These are phyloP conservation scores for Allomyces macrogynus DNA, from an alignment of 192 early-diverging fungal genomes.

Conservation along the genomic window DNA sequence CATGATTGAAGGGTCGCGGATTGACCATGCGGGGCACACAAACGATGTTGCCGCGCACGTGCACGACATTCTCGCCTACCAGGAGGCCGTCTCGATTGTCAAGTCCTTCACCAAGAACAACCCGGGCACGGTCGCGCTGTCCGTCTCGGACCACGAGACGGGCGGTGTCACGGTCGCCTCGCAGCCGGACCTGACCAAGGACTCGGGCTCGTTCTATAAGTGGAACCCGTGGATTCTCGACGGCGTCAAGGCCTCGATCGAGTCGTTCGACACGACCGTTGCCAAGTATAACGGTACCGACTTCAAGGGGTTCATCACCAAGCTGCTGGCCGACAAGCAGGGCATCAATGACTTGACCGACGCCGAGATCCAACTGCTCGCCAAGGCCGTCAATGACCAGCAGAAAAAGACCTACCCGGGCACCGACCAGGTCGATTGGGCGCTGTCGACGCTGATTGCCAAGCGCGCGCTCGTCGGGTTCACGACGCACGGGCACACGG, in stretches of 20 bases:
- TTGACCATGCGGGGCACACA: slow-evolving; percentile 31
- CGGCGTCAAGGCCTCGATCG: slow-evolving; percentile 12
- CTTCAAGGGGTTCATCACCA: slow-evolving; percentile 9
- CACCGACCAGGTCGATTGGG: background rate
- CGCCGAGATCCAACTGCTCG: slow-evolving; percentile 31
- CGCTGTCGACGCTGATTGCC: slow-evolving; percentile 14
- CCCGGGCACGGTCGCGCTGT: slow-evolving; percentile 26
- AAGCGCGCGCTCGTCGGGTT: slow-evolving; percentile 41
- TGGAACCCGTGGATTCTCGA: slow-evolving; percentile 23
- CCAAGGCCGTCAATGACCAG: slow-evolving; percentile 10
- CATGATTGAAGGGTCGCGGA: slow-evolving; percentile 40
- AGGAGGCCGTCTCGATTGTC: slow-evolving; percentile 23
- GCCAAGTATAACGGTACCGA: background rate
- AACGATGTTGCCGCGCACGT: slow-evolving; percentile 38
- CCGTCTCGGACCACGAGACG: slow-evolving; percentile 42
- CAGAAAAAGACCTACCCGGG: slow-evolving; percentile 18
- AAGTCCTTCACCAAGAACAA: slow-evolving; percentile 20
- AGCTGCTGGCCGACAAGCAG: slow-evolving; percentile 38
- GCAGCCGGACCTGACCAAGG: slow-evolving; percentile 11
- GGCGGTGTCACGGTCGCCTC: slow-evolving; percentile 29
- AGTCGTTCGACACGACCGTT: background rate
- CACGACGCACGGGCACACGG: slow-evolving; percentile 84
- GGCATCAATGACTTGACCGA: slow-evolving; percentile 49
- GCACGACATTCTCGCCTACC: slow-evolving; percentile 34
- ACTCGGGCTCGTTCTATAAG: slow-evolving; percentile 15